Base-by-base conservation (phyloP, 331 rosid genomes). In the Quercus phellos region DNA sequence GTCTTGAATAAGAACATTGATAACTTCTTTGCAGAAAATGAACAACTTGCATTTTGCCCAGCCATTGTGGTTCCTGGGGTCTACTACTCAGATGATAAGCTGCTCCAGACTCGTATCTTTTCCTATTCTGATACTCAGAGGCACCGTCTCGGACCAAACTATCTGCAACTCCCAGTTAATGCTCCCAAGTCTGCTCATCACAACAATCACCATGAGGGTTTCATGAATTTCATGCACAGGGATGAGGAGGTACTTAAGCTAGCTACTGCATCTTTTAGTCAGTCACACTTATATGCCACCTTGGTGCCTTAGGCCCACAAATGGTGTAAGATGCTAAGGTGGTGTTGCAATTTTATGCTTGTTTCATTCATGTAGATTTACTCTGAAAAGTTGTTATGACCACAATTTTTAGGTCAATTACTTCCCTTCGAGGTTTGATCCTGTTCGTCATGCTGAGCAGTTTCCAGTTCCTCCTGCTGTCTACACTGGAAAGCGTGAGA, bases 141-240 rank as follows among this genome's bases (percentile, higher is more conserved):
- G 76, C 98, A 94, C 85, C 91, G 98, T 54, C 97, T 94, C 61
- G 98, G 98, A 35, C 98, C 98, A 7, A 94, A 94, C 80, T 94
- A 94, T 55, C 90, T 94, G 79, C 97, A 88, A 80, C 91, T 94
- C 72, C 98, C 98, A 17, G 92, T 55, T 3, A 94, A 94, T 83
- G 93, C 98, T 78, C 97, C 98, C 69, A 94, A 94, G 79, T 80
- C 81, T 80, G 78, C 98, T 69, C 94, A 92, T 79, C 96, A 88
- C 86, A 94, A 92, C 84, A 92, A 92, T 76, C 98, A 92, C 73
- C 90, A 94, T 64, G 98, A 94, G 1, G 98, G 98, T 38, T 80
- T 83, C 77, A 94, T 94, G 98, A 94, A 94, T 79, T 87, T 87
- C 86, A 88, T 92, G 86, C 97, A 94, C 80, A 89, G 98, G 78